phyloP scores from a whole-genome alignment of 2,329 filamentous ascomycete species.

The Nemania abortiva region DNA sequence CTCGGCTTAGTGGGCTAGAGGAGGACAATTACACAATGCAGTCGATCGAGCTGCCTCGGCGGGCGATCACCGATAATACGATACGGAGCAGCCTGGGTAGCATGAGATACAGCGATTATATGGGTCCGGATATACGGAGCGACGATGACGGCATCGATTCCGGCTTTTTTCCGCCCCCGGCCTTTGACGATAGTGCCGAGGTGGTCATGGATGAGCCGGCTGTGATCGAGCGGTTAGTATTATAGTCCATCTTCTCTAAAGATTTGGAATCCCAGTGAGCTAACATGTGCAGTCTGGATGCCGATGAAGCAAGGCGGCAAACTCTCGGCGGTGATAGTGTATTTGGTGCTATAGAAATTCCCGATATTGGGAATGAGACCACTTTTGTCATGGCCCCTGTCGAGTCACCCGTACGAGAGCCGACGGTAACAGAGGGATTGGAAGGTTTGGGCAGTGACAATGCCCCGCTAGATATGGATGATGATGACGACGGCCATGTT shows the following conservation, averaged over 20 bases:
- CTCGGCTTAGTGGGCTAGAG: conserved; percentile 66
- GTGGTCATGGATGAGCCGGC: conserved; percentile 55
- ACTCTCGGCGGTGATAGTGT: conserved; percentile 62
- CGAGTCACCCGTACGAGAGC: conserved; percentile 49
- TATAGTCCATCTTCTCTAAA: conserved; percentile 28
- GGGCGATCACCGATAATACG: conserved; percentile 62
- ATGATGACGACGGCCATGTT: conserved; percentile 43
- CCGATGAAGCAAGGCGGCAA: conserved; percentile 56
- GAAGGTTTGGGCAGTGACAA: conserved; percentile 41
- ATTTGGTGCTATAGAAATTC: conserved; percentile 63
- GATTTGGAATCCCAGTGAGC: background rate
- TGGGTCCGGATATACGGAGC: conserved; percentile 53
- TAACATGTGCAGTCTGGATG: conserved; percentile 50
- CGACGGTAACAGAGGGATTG: conserved; percentile 40
- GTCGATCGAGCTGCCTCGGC: conserved; percentile 70
- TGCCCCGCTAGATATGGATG: conserved; percentile 41
- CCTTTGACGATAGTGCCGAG: conserved; percentile 56
- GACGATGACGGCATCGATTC: conserved; percentile 61
- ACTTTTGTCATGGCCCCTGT: conserved; percentile 62
- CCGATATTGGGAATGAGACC: conserved; percentile 62
- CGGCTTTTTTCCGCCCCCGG: conserved; percentile 65
- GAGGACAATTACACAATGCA: conserved; percentile 70
- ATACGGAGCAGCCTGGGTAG: conserved; percentile 62
- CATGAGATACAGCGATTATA: conserved; percentile 65
- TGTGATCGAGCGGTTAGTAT: conserved; percentile 58